Evolutionary conservation across 345 rosid genomes (phyloP), one percentile per base, ranked within the genome.

Genomic region (Geranium rotundifolium): DNA sequence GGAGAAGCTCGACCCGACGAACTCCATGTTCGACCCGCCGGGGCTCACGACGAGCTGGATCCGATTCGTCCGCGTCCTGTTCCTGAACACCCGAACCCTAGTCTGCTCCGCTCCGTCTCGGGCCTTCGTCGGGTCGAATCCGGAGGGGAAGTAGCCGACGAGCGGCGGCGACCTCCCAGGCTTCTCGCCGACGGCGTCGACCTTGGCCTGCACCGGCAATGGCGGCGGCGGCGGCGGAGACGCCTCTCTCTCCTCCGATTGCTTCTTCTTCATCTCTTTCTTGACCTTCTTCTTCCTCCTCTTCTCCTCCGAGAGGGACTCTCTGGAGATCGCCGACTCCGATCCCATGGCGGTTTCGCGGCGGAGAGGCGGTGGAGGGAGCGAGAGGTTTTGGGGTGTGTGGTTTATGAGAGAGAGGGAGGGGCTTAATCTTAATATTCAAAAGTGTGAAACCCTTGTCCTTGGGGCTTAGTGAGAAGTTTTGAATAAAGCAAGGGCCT

Each of bases 1-100:
- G 0, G 68, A 57, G 73, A 74, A 82, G 71, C 76, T 89, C 0
- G 84, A 72, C 12, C 96, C 96, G 9, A 83, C 93, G 74, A 85
- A 89, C 67, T 85, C 87, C 34, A 92, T 80, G n/a, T 57, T 63
- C 0, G 88, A 69, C 15, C 71, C 77, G 19, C 71, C 59, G 1
- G 98, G 95, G 63, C 80, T 87, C 67, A 92, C 91, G 20, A 85
- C 92, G 59, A 89, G 75, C 72, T 87, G 75, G 58, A 84, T 37
- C 81, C 91, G 81, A 55, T 74, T 80, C 14, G 75, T 65, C 71
- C 23, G 56, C 39, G 29, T 49, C 13, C 2, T 14, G 9, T 46
- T 67, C 57, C 31, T 54, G 66, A 12, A 17, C 17, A 23, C 61
- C 39, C 20, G 29, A 30, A 54, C 63, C 29, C 56, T 34, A 39